Evolutionary conservation across 1,139 yeast genomes (phyloP).

Genomic region (Candida neerlandica): DNA sequence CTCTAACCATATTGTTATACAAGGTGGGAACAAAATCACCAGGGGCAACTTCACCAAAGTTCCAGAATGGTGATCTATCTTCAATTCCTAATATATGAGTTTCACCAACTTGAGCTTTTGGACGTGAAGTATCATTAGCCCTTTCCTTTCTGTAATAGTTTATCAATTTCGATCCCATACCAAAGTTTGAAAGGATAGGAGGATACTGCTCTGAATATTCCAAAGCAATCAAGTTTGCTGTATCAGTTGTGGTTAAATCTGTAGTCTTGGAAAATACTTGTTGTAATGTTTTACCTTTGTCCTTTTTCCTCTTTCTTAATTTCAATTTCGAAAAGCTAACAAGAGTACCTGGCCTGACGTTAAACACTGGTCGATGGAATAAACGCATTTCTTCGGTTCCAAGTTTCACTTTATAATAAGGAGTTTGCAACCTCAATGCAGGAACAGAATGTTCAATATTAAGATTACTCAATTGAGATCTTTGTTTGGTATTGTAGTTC

Average conservation of each 20-base stretch:
- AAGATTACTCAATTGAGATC: constrained; percentile 90
- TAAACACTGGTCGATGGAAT: constrained; percentile 79
- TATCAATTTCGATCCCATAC: constrained; percentile 94
- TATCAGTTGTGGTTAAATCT: constrained; percentile 84
- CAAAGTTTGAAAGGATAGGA: constrained; percentile 78
- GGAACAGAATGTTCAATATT: constrained; percentile 91
- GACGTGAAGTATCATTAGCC: constrained; percentile 83
- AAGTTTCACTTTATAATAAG: constrained; percentile 82
- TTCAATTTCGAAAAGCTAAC: constrained; percentile 77
- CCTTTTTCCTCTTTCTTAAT: constrained; percentile 85
- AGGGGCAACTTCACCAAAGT: constrained; percentile 93
- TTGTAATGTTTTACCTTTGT: constrained; percentile 76
- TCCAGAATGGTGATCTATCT: constrained; percentile 98
- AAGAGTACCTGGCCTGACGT: constrained; percentile 74
- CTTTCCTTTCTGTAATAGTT: constrained; percentile 87
- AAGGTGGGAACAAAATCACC: constrained; percentile 93
- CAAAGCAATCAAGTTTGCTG: constrained; percentile 72
- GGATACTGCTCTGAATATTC: constrained; percentile 95
- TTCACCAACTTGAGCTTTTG: constrained; percentile 89
- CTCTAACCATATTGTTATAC: constrained; percentile 88
- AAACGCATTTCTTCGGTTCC: constrained; percentile 71
- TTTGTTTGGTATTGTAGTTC: constrained; percentile 87
- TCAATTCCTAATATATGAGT: constrained; percentile 94
- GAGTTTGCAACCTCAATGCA: constrained; percentile 84
- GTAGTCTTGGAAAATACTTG: constrained; percentile 71